Percentiles rank a stretch among this genome's conserved stretches.
Evolutionary conservation across 2,329 filamentous ascomycete genomes (phyloP).

Genomic region (Penicillium olsonii): DNA sequence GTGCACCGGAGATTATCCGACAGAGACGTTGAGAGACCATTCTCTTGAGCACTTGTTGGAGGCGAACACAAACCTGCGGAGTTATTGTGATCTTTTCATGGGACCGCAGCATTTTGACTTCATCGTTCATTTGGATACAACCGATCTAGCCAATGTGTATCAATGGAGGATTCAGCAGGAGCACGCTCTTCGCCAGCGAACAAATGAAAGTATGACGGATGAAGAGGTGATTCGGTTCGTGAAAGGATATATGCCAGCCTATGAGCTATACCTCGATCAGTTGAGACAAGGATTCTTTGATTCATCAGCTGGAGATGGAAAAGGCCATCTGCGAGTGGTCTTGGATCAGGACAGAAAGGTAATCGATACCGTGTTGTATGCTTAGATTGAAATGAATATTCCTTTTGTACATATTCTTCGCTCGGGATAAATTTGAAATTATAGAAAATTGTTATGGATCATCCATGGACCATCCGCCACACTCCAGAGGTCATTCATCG

Average conservation of each 20-base stretch:
- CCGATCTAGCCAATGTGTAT: slow-evolving; percentile 17
- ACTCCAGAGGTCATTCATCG: slow-evolving; percentile 32
- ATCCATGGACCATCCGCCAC: slow-evolving; percentile 37
- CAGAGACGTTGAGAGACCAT: slow-evolving; percentile 14
- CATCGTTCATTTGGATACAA: slow-evolving; percentile 18
- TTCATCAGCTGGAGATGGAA: not conserved
- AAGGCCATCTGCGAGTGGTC: slow-evolving; percentile 15
- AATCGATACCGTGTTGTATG: not conserved
- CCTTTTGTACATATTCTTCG: not conserved
- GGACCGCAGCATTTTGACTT: slow-evolving; percentile 17
- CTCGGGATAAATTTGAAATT: not conserved
- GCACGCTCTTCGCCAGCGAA: slow-evolving; percentile 9
- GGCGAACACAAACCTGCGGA: slow-evolving; percentile 9
- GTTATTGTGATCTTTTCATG: slow-evolving; percentile 18
- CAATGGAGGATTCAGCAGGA: slow-evolving; percentile 20
- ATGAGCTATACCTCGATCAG: slow-evolving; percentile 21
- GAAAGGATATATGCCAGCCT: slow-evolving; percentile 20
- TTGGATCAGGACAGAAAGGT: slow-evolving; percentile 11
- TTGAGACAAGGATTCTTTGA: slow-evolving; percentile 14
- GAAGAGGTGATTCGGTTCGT: slow-evolving; percentile 19
- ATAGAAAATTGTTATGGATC: slow-evolving; percentile 30
- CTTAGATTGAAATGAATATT: not conserved
- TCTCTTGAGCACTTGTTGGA: slow-evolving; percentile 11
- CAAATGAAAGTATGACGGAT: slow-evolving; percentile 15
- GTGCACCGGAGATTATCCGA: slow-evolving; percentile 1